Percentiles rank a stretch among this genome's conserved stretches.
These are phyloP conservation scores for Filosporella fistucella DNA, from an alignment of 495 filamentous ascomycete genomes.

Conservation along the genomic window DNA sequence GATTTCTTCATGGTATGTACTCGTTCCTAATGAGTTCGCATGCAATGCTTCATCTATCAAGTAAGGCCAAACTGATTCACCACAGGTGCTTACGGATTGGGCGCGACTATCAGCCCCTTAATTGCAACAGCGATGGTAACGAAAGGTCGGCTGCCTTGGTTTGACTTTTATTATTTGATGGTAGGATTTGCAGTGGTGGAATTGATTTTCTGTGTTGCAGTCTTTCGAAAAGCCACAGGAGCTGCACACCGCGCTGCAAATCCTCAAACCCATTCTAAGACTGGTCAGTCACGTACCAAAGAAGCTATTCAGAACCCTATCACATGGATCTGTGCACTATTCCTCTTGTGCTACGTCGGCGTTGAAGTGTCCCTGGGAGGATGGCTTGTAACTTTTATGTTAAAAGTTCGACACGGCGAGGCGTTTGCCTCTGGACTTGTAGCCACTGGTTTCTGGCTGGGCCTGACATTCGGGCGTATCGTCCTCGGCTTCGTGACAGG, in stretches of 20 bases:
- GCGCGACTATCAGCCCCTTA: conserved; percentile 70
- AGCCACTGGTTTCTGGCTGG: conserved; percentile 81
- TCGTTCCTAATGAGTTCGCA: too few relatives aligned
- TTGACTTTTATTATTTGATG: conserved; percentile 60
- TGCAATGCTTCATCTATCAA: too few relatives aligned
- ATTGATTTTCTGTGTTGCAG: conserved; percentile 39
- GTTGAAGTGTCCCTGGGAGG: conserved; percentile 82
- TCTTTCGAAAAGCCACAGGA: conserved; percentile 69
- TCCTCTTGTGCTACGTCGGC: conserved; percentile 78
- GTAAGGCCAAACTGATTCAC: too few relatives aligned
- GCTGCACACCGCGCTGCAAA: conserved; percentile 51
- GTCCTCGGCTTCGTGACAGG: conserved; percentile 64
- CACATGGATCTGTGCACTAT: conserved; percentile 73
- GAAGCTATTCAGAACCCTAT: conserved; percentile 54
- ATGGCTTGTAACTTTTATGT: conserved; percentile 87
- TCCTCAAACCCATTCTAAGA: conserved; percentile 29
- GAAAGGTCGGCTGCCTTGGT: conserved; percentile 53
- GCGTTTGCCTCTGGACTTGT: conserved; percentile 71
- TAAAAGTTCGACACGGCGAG: conserved; percentile 66
- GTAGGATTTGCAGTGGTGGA: conserved; percentile 57
- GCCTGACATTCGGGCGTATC: conserved; percentile 73
- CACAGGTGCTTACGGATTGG: conserved; percentile 76
- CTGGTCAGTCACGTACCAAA: conserved; percentile 39
- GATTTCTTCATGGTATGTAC: conserved; percentile 66
- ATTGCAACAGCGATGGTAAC: conserved; percentile 72